Percentiles rank a stretch among this genome's conserved stretches.
Evolutionary conservation across 805 yeast genomes (phyloP).

Genomic region (Groenewaldozyma salmanticensis): DNA sequence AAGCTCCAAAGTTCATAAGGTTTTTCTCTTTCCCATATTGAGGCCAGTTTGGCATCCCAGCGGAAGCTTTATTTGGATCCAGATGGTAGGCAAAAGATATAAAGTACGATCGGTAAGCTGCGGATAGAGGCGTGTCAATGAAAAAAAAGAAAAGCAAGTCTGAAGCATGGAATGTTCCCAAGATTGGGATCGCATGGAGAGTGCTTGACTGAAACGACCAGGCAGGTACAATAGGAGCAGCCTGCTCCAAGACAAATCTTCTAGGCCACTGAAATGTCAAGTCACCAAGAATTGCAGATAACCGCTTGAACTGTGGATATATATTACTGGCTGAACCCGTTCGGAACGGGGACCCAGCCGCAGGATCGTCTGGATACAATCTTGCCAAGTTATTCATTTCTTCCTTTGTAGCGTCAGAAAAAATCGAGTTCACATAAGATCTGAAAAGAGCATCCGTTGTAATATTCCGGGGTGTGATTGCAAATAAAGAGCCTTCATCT

Average conservation of each 20-base stretch:
- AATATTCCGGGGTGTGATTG: constrained; percentile 3
- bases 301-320: constrained; percentile 11
- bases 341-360: constrained; percentile 13
- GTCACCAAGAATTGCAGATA: constrained; percentile 12
- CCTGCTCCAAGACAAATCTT: constrained; percentile 7
- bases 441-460: constrained; percentile 5
- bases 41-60: constrained; percentile 6
- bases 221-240: constrained; percentile 3
- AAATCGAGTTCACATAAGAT: constrained; percentile 1
- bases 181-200: constrained; percentile 4
- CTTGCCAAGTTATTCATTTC: neutral
- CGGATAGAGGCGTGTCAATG: neutral
- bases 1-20: neutral
- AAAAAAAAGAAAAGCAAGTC: constrained; percentile 5
- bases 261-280: constrained; percentile 13
- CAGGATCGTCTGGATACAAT: constrained; percentile 11
- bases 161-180: constrained; percentile 11
- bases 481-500: constrained; percentile 16
- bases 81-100: constrained; percentile 10
- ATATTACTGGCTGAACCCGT: constrained; percentile 8
- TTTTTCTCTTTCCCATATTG: constrained; percentile 3
- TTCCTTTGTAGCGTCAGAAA: neutral
- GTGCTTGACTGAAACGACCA: constrained; percentile 6
- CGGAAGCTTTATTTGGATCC: constrained; percentile 10
- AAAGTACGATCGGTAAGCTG: constrained; percentile 10